These are phyloP conservation scores for Fusarium sacchari DNA, from an alignment of 2,329 filamentous ascomycete genomes.

Conservation along the genomic window DNA sequence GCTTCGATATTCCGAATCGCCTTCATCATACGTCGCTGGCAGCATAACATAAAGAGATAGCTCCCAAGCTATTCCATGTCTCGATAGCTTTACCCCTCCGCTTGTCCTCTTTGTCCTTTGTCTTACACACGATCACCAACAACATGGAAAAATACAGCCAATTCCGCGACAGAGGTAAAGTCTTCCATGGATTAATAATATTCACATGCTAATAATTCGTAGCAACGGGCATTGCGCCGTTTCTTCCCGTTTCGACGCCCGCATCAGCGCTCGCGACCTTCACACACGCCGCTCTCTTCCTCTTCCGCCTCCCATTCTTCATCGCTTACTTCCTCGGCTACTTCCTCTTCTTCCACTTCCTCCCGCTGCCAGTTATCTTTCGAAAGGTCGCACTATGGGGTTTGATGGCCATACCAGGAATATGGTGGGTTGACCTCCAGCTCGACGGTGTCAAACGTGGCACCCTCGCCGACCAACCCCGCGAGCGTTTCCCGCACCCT, in stretches of 20 bases:
- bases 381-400: conserved; percentile 91
- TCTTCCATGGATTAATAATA: neutral
- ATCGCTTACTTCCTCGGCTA: conserved; percentile 74
- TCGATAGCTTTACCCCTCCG: conserved; percentile 32
- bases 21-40: neutral
- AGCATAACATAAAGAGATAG: conserved; percentile 5
- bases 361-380: conserved; percentile 70
- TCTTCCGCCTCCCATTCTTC: conserved; percentile 82
- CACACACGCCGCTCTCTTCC: conserved; percentile 77
- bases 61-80: conserved; percentile 30
- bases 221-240: conserved; percentile 97
- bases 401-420: conserved; percentile 86
- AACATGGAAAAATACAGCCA: conserved; percentile 95
- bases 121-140: conserved; percentile 12
- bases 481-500: conserved; percentile 78
- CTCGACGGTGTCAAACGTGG: conserved; percentile 96
- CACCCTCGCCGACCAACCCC: conserved; percentile 79
- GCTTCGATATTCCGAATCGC: neutral
- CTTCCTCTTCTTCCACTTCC: conserved; percentile 83
- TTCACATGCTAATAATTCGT: conserved; percentile 17
- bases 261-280: conserved; percentile 70
- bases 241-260: conserved; percentile 81
- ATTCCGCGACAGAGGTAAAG: conserved; percentile 84
- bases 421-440: conserved; percentile 99
- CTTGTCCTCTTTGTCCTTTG: conserved; percentile 22